phyloP scores from a whole-genome alignment of 768 basidiomycete species.

The Tulasnella sp. region DNA sequence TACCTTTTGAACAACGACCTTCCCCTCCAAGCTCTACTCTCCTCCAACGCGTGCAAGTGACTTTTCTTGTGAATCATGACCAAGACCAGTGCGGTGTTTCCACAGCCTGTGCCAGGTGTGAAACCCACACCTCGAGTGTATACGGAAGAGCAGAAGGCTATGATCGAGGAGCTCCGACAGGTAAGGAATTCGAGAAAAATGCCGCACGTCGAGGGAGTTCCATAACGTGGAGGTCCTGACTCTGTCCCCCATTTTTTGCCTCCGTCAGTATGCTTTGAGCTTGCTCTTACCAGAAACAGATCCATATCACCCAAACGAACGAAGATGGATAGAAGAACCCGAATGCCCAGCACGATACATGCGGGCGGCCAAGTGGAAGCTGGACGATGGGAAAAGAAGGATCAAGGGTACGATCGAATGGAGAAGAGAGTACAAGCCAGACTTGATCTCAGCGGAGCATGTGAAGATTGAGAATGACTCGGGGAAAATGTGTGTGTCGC shows the following conservation, averaged over 20 bases:
- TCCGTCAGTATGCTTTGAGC: conserved; percentile 58
- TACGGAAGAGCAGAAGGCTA: conserved; percentile 55
- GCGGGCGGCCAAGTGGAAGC: conserved; percentile 81
- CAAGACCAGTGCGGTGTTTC: conserved; percentile 42
- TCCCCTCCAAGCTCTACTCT: background rate
- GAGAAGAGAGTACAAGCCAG: conserved; percentile 80
- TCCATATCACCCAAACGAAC: conserved; percentile 71
- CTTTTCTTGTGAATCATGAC: background rate
- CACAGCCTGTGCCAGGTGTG: conserved; percentile 51
- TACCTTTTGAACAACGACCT: background rate
- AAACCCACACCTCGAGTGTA: conserved; percentile 57
- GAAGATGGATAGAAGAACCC: conserved; percentile 69
- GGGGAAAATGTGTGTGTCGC: conserved; percentile 70
- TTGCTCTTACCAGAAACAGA: conserved; percentile 62
- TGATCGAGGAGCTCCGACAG: conserved; percentile 59
- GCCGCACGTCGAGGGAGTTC: background rate
- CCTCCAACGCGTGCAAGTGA: background rate
- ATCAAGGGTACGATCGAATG: conserved; percentile 77
- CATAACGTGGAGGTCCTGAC: background rate
- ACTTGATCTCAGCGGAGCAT: conserved; percentile 76
- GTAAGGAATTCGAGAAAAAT: conserved; percentile 41
- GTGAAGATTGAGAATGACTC: conserved; percentile 71
- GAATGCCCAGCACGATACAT: conserved; percentile 66
- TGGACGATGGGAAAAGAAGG: conserved; percentile 69
- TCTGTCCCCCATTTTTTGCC: background rate